Evolutionary conservation across 2,329 filamentous ascomycete genomes (phyloP).

Genomic region (Aspergillus cejpii): DNA sequence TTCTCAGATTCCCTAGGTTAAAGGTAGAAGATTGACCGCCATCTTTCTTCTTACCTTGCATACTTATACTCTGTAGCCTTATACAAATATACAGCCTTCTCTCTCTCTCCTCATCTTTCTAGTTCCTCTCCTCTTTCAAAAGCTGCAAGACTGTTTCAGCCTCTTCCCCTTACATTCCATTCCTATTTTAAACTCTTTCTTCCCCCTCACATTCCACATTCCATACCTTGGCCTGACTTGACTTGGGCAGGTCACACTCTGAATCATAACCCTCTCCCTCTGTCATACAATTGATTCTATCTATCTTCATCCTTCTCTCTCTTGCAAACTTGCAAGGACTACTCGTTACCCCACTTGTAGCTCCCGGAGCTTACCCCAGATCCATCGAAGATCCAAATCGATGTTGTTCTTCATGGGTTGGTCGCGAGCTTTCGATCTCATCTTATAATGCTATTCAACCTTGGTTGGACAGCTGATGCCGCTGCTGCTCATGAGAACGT

Average conservation of each 20-base stretch:
- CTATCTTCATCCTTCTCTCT: neutral
- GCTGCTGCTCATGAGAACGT: slow-evolving; percentile 40
- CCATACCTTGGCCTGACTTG: neutral
- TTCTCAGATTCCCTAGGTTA: too few species aligned
- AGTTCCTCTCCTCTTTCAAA: too few species aligned
- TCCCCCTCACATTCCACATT: neutral
- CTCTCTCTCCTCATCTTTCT: neutral
- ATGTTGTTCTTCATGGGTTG: slow-evolving; percentile 11
- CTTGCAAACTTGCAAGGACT: neutral
- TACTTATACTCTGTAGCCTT: neutral
- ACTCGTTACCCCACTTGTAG: neutral
- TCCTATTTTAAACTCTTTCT: neutral
- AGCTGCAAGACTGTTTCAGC: neutral
- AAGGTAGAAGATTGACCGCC: neutral
- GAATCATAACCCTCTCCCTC: neutral
- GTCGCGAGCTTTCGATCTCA: slow-evolving; percentile 10
- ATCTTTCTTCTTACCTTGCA: neutral
- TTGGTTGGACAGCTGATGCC: slow-evolving; percentile 41
- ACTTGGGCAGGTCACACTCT: neutral
- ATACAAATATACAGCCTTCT: neutral
- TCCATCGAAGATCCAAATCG: slow-evolving; percentile 5
- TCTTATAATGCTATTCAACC: slow-evolving; percentile 37
- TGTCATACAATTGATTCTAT: neutral
- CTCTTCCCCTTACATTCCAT: neutral
- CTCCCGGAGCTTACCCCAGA: neutral